phyloP scores from a whole-genome alignment of 345 rosid species.

The Stellera chamaejasme region DNA sequence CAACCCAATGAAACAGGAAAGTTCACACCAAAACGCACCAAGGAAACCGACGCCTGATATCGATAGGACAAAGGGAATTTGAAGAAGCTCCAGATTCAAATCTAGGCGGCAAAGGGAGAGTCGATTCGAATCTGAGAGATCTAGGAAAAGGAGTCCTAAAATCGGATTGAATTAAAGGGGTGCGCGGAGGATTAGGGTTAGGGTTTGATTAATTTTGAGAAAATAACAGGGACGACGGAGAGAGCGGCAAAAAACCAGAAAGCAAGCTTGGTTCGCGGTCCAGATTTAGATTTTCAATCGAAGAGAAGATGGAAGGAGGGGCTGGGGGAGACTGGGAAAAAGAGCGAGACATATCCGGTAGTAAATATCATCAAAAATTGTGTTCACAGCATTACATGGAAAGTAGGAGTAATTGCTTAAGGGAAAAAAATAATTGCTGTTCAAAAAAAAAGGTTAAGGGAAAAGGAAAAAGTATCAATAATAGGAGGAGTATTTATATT shows the following conservation, averaged over 20 bases:
- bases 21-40: conserved; percentile 8
- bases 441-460: too few species aligned
- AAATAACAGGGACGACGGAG: conserved; percentile 36
- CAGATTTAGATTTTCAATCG: conserved; percentile 35
- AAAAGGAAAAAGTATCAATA: too few species aligned
- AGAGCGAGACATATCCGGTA: conserved; percentile 6
- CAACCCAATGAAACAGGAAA: conserved; percentile 6
- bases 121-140: conserved; percentile 26
- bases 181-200: conserved; percentile 28
- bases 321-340: background rate
- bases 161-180: background rate
- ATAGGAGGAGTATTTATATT: too few species aligned
- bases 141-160: conserved; percentile 19
- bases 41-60: conserved; percentile 5
- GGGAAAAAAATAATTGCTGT: too few species aligned
- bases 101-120: background rate
- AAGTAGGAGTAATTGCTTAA: too few species aligned
- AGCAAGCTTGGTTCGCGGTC: conserved; percentile 46
- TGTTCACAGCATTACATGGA: too few species aligned
- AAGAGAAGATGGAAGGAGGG: conserved; percentile 5
- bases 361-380: too few species aligned
- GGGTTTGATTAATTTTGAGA: conserved; percentile 20
- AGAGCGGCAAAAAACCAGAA: conserved; percentile 57
- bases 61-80: conserved; percentile 4
- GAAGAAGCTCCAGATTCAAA: conserved; percentile 7